phyloP scores from a whole-genome alignment of 495 filamentous ascomycete genomes.

The Letharia columbiana region DNA sequence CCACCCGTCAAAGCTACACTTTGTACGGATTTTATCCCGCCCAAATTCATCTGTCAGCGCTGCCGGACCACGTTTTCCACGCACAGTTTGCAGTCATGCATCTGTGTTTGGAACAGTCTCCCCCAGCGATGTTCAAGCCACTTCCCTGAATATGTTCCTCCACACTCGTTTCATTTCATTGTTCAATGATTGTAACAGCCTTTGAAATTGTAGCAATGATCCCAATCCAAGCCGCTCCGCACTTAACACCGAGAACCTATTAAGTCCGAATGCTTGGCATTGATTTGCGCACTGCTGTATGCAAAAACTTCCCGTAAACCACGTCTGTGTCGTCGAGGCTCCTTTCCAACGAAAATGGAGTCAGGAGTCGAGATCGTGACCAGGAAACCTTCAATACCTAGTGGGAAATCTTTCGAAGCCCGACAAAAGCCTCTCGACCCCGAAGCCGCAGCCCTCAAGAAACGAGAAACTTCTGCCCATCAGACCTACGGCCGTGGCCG shows the following conservation, averaged over 20 bases:
- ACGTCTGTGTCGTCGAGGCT: neutral
- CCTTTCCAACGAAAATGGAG: conserved; percentile 2
- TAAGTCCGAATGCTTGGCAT: neutral
- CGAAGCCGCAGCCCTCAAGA: conserved; percentile 11
- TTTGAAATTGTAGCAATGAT: too few relatives aligned
- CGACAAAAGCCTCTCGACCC: conserved; percentile 4
- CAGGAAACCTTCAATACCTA: neutral
- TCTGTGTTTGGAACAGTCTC: neutral
- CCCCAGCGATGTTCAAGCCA: neutral
- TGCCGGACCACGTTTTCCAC: neutral
- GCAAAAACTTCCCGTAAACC: neutral
- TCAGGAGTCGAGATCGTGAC: conserved; percentile 13
- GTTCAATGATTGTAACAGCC: too few relatives aligned
- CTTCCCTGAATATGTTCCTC: too few relatives aligned
- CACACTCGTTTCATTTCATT: too few relatives aligned
- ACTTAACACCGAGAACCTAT: neutral
- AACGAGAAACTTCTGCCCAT: conserved; percentile 47
- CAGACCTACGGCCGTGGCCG: conserved; percentile 77
- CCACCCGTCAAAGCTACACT: neutral
- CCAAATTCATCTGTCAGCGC: too few relatives aligned
- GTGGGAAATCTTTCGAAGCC: neutral
- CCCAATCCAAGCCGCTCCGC: too few relatives aligned
- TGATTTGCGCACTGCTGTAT: too few relatives aligned
- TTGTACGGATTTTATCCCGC: too few relatives aligned
- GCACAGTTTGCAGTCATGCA: neutral